Percentiles rank a stretch among this genome's conserved stretches.
These are phyloP conservation scores for Citrus sp. DNA, from an alignment of 345 rosid genomes.

Conservation along the genomic window DNA sequence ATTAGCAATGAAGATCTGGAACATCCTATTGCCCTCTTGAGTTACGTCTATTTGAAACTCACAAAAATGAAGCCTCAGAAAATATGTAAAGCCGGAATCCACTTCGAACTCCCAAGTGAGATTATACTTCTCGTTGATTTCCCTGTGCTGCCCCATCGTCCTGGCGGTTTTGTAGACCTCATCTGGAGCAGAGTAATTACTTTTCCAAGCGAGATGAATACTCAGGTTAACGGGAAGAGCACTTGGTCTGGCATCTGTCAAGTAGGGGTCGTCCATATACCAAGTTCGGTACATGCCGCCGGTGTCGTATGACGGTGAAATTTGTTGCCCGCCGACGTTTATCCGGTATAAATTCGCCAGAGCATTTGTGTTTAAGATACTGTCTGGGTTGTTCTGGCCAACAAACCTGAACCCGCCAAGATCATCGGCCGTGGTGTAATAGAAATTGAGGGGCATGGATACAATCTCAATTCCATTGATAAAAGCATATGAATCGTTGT, in stretches of 20 bases:
- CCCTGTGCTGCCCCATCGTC: slow-evolving; percentile 23
- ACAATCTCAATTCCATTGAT: slow-evolving; percentile 8
- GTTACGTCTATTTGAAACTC: slow-evolving; percentile 20
- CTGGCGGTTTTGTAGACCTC: slow-evolving; percentile 22
- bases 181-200: slow-evolving; percentile 31
- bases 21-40: neutral
- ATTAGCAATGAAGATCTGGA: slow-evolving; percentile 21
- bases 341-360: slow-evolving; percentile 31
- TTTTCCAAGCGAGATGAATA: neutral
- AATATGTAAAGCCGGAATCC: slow-evolving; percentile 35
- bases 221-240: accelerated
- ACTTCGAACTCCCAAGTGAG: slow-evolving; percentile 49
- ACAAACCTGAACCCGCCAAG: neutral
- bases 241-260: neutral
- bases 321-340: slow-evolving; percentile 10
- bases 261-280: neutral
- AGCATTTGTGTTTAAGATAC: neutral
- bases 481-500: neutral
- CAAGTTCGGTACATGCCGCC: slow-evolving; percentile 42
- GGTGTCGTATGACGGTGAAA: neutral
- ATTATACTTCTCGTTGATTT: slow-evolving; percentile 5
- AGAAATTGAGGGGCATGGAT: neutral
- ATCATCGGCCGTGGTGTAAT: neutral
- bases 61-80: slow-evolving; percentile 56
- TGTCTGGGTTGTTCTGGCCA: neutral